These are phyloP conservation scores for Scalesia atractyloides DNA, from an alignment of 129 eudicot genomes.

Conservation along the genomic window DNA sequence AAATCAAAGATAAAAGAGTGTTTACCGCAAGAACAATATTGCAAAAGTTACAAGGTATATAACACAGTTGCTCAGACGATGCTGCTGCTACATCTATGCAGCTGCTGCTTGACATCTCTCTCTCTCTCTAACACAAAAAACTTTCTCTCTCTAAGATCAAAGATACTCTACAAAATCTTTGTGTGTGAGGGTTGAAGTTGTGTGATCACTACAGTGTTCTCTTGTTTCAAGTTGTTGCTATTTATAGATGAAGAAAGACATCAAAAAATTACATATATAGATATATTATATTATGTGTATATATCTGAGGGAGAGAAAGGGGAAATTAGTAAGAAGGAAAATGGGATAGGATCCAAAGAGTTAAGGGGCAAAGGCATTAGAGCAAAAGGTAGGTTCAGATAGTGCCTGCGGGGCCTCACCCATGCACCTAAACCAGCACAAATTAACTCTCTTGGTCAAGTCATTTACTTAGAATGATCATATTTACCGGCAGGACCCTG, in stretches of 20 bases:
- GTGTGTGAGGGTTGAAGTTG: constrained; percentile 29
- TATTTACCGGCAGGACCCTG: too few species aligned
- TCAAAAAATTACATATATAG: constrained; percentile 34
- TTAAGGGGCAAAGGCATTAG: constrained; percentile 39
- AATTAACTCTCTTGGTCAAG: constrained; percentile 9
- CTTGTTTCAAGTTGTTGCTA: constrained; percentile 26
- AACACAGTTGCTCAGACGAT: constrained; percentile 80
- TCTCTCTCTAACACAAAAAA: not conserved
- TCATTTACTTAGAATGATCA: too few species aligned
- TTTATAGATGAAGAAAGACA: constrained; percentile 35
- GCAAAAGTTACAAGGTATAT: constrained; percentile 99
- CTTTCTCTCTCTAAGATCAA: constrained; percentile 7
- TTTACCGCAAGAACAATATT: constrained; percentile 97
- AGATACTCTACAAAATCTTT: constrained; percentile 26
- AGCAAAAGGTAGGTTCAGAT: constrained; percentile 43
- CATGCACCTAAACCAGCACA: constrained; percentile 34
- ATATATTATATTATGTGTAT: constrained; percentile 27
- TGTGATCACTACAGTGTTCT: constrained; percentile 35
- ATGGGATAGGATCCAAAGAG: constrained; percentile 59
- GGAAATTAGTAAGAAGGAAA: constrained; percentile 30
- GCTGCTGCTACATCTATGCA: constrained; percentile 45
- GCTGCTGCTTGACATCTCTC: constrained; percentile 52
- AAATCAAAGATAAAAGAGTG: constrained; percentile 5
- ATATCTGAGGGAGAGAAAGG: constrained; percentile 32
- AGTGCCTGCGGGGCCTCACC: constrained; percentile 50